Evolutionary conservation across 345 rosid genomes (phyloP).

Genomic region (Atalantia buxifolia): DNA sequence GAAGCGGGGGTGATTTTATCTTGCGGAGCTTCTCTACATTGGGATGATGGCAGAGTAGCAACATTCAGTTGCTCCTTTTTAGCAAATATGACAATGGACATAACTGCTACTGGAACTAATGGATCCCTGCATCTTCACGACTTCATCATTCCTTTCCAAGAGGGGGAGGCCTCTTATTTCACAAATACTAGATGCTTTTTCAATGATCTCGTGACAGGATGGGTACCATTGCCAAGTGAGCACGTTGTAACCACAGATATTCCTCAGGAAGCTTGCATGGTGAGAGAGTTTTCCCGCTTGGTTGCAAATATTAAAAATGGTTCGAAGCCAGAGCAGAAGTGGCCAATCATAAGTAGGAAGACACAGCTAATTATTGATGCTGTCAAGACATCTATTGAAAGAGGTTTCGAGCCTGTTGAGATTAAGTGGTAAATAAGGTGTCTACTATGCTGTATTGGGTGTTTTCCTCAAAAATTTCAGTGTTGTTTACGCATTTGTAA

Average conservation of each 20-base stretch:
- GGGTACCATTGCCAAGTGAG: slow-evolving; percentile 38
- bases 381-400: slow-evolving; percentile 56
- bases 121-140: slow-evolving; percentile 66
- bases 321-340: slow-evolving; percentile 56
- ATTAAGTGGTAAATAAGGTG: slow-evolving; percentile 4
- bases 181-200: slow-evolving; percentile 44
- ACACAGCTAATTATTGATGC: slow-evolving; percentile 72
- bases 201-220: slow-evolving; percentile 44
- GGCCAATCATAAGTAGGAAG: slow-evolving; percentile 66
- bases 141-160: slow-evolving; percentile 59
- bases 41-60: slow-evolving; percentile 64
- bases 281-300: slow-evolving; percentile 64
- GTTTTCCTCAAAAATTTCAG: background rate
- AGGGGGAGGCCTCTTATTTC: slow-evolving; percentile 53
- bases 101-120: slow-evolving; percentile 66
- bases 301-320: slow-evolving; percentile 54
- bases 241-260: slow-evolving; percentile 43
- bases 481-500: background rate
- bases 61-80: slow-evolving; percentile 76
- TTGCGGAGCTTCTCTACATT: slow-evolving; percentile 64
- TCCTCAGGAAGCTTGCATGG: slow-evolving; percentile 84
- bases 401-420: slow-evolving; percentile 45
- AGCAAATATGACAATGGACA: slow-evolving; percentile 63
- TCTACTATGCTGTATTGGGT: background rate
- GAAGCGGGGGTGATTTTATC: slow-evolving; percentile 62